These are phyloP conservation scores for Atractiella rhizophila DNA, from an alignment of 768 basidiomycete genomes.

Conservation along the genomic window DNA sequence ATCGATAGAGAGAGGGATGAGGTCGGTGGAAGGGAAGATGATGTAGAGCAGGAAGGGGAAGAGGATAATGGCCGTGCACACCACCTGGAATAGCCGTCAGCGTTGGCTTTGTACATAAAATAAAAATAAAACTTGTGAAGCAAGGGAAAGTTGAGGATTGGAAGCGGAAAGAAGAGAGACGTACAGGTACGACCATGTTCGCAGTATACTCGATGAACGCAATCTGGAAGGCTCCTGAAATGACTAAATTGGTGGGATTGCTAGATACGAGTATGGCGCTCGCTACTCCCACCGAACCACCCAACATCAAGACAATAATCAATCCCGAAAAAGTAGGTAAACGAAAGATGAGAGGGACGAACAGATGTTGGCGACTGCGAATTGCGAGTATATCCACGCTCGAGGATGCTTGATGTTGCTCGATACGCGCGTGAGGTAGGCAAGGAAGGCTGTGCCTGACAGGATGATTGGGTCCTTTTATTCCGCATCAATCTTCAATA, in stretches of 20 bases:
- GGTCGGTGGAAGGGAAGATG: slow-evolving; percentile 45
- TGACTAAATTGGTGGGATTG: slow-evolving; percentile 82
- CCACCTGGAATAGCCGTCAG: slow-evolving; percentile 2
- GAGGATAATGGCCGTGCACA: slow-evolving; percentile 15
- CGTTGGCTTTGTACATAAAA: neutral
- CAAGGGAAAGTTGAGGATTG: too few relatives aligned
- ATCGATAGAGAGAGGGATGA: too few relatives aligned
- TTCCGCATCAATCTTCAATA: neutral
- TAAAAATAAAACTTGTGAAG: too few relatives aligned
- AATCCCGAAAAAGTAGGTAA: too few relatives aligned
- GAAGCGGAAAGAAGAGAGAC: too few relatives aligned
- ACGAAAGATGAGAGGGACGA: too few relatives aligned
- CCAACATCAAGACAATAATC: slow-evolving; percentile 4
- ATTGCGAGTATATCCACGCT: slow-evolving; percentile 27
- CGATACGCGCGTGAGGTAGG: slow-evolving; percentile 59
- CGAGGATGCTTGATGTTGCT: slow-evolving; percentile 26
- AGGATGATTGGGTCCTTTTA: slow-evolving; percentile 67
- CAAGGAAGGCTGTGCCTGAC: slow-evolving; percentile 68
- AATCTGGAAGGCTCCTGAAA: slow-evolving; percentile 31
- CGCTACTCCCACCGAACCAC: slow-evolving; percentile 49
- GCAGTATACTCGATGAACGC: neutral
- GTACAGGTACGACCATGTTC: too few relatives aligned
- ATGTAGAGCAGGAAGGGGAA: slow-evolving; percentile 21
- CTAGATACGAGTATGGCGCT: slow-evolving; percentile 44
- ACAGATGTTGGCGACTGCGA: slow-evolving; percentile 21